Base-by-base conservation (phyloP, 495 filamentous ascomycete genomes). In the Thermothielavioides terrestris region DNA sequence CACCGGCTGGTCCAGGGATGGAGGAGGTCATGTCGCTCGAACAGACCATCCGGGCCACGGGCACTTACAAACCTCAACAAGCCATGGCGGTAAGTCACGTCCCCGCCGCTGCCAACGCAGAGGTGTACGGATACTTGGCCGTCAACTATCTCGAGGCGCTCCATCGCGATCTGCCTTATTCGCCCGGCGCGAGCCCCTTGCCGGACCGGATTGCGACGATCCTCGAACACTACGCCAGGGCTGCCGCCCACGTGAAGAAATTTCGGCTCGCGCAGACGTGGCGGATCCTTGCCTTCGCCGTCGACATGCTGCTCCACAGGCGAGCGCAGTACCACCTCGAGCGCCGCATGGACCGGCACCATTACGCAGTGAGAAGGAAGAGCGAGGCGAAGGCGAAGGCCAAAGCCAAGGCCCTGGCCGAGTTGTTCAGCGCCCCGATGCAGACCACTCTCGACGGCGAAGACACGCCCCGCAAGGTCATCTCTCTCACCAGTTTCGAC, bases 231-330 rank as follows among this genome's bases (percentile, higher is more conserved):
- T 89, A 84, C 66, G 83, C 83, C 10, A 68, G 65, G 42, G 71
- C 78, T 41, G 79, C 83, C 4, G 79, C 83, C 53, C 69, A 72
- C 14, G 68, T 77, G 22, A 76, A 76, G 22, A 69, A 80, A 48
- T 76, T 78, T 56, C 78, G 80, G 12, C 66, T 88, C 11, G 81
- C 85, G 7, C 85, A 88, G 57, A 87, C 83, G 4, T 89, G 85
- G 85, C 79, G 80, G 30, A 75, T 88, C 27, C 62, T 88, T 15
- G 79, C 77, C 18, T 81, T 77, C 49, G 77, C 78, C 20, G 72
- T 84, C 36, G 60, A 77, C 15, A 67, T 85, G 47, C 74, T 88
- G 36, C 71, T 88, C 1, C 65, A 71, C 17, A 64, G 72, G 22
- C 76, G 79, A 49, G 77, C 76, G 2, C 72, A 78, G 41, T 77